Base-by-base conservation (phyloP, 805 yeast species). In the Candida ascalaphidarum region DNA sequence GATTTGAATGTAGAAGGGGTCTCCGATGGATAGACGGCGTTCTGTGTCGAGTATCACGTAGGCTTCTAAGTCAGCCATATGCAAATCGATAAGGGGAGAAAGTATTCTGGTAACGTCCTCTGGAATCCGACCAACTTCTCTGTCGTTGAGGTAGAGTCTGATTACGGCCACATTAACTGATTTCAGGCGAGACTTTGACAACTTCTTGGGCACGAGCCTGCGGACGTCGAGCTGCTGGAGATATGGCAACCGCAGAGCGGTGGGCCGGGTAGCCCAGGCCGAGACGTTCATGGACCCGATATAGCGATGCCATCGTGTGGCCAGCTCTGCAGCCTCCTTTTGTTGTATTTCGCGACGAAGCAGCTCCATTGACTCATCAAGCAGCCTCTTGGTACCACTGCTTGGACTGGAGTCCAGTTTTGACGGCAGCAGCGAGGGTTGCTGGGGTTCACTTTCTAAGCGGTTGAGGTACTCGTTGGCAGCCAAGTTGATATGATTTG, bases 51-150 rank as follows among this genome's bases (percentile, higher is more conserved):
- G 72, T 6, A 81, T 63, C 20, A 82, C 62, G 0, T 72, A 64
- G 1, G 74, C 74, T 22, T 69, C 68, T 39, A 83, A 76, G 2
- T 47, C 44, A 22, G 81, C 69, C 3, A 74, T 60, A 6, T 63
- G 59, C 7, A 69, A 50, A 30, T 73, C 81, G 2, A 82, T 31
- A 18, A 86, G 58, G 0, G 94, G 85, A 3, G 77, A 68, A 7
- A 88, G 46, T 8, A 77, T 66, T 4, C 68, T 53, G 0, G 94
- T 85, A 17, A 74, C 59, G 27, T 74, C 81, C 37, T 79, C 86
- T 0, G 83, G 77, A 1, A 83, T 47, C 39, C 95, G 68, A 0
- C 92, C 96, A 17, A 88, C 60, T 46, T 83, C 95, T 34, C 81
- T 38, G 9, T 48, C 55, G n/a, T 34, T 39, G 10, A 50, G n/a